Base-by-base conservation (phyloP, 345 rosid species). In the Sisymbrium altissimum region DNA sequence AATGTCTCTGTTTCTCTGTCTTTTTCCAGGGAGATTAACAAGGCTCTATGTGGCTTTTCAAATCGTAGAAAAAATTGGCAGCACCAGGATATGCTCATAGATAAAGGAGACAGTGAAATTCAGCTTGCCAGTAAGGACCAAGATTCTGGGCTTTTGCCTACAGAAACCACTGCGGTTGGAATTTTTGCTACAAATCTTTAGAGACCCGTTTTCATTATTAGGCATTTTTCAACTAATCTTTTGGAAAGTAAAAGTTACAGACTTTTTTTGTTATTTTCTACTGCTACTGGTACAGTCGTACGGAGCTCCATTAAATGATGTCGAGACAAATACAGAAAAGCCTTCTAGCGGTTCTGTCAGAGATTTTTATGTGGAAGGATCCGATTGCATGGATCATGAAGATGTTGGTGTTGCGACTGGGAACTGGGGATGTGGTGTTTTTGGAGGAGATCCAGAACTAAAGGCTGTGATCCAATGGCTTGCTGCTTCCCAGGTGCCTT, bases 381-480 rank as follows among this genome's bases (percentile, higher is more conserved):
- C 58, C 23, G 44, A 36, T 61, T 66, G 44, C 73, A 33, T 60
- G 44, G 76, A 77, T 30, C 49, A 41, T 46, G 85, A 87, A 81
- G 85, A 83, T 71, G 65, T 15, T 38, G 92, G 96, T 69, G 81
- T 95, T 55, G 99, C 82, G 10, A 92, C 97, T 0, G 99, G 99
- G 50, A 95, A 92, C 78, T 92, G 99, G 97, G 97, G 99, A 13
- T 91, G 97, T 78, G 99, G 99, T 70, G 97, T 83, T 70, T 94
- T 91, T 84, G 96, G 99, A 54, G 99, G 97, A 74, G 99, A 94
- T 78, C 94, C 97, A 41, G 88, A 89, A 75, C 65, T 95, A 13
- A 95, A 95, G 86, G 57, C 89, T 76, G 79, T 88, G 50, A 83
- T 88, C 75, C 99, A 95, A 76, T 95, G 99, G 99, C 92, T 95